Percentiles rank a stretch among this genome's conserved stretches.
Conservation (phyloP, 352 stramenopile species). For the Phytophthora niederhauseri region DNA sequence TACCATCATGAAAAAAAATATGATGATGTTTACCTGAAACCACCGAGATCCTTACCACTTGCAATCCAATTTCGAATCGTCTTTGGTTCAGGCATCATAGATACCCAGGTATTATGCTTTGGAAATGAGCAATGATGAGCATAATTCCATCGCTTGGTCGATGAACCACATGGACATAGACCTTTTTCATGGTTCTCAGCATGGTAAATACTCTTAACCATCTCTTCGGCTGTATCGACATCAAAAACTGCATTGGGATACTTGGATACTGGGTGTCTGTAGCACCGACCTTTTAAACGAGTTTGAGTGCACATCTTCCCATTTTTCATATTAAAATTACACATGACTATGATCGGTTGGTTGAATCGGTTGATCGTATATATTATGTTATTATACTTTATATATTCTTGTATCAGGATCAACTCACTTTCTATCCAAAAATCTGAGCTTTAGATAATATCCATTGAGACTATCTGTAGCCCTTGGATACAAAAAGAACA, state of each 20-base stretch:
- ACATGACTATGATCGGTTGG: too few species aligned
- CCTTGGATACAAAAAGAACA: too few species aligned
- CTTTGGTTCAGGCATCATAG: conserved; percentile 18
- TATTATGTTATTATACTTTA: background rate
- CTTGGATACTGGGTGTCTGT: conserved; percentile 2
- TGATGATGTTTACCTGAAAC: conserved; percentile 9
- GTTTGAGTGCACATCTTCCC: conserved; percentile 3
- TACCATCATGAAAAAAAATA: too few species aligned
- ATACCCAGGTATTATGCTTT: conserved; percentile 17
- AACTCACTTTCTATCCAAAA: background rate
- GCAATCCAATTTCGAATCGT: conserved; percentile 18
- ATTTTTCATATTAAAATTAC: conserved; percentile 26
- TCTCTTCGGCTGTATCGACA: conserved; percentile 10
- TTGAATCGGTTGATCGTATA: background rate
- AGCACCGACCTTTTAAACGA: conserved; percentile 7
- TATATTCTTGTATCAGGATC: conserved; percentile 1
- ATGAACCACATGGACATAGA: conserved; percentile 18
- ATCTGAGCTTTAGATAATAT: background rate
- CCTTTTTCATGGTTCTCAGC: conserved; percentile 11
- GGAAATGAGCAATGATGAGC: conserved; percentile 18
- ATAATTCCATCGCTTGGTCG: conserved; percentile 21
- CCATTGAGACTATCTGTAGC: too few species aligned
- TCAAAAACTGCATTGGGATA: conserved; percentile 3
- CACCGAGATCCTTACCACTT: conserved; percentile 15
- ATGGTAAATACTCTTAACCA: conserved; percentile 9